Evolutionary conservation across 331 rosid genomes (phyloP), one percentile per base, ranked within the genome.

Genomic region (Quercus tomentella): DNA sequence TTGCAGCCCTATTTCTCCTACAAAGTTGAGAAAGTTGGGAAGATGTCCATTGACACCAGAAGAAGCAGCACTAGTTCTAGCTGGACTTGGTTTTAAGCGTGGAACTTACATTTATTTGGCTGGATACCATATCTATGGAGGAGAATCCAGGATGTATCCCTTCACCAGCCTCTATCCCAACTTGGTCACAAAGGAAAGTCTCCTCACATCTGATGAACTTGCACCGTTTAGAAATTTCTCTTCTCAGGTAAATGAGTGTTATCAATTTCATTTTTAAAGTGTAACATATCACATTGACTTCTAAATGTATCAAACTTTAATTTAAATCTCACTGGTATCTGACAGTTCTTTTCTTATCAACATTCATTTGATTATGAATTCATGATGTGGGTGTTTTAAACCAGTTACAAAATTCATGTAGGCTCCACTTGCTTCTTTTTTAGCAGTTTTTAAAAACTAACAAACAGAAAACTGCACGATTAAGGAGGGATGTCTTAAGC

Each of bases 31-130:
- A 81, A 84, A 82, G 84, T 68, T 81, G 78, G 99, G 99, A 37
- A 91, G 89, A 87, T 95, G 99, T 51, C 99, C 98, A 20, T 88
- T 93, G 91, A 88, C 98, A 52, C 99, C 98, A 33, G 99, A 95
- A 90, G 99, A 95, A 90, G 94, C 98, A 68, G 98, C 87, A 61
- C 93, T 95, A 52, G 98, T 91, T 80, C 94, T 95, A 80, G 96
- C 99, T 31, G 94, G 90, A 45, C 68, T 93, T 60, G 97, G 98
- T 73, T 93, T 88, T 79, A 89, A 91, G 85, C 77, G 82, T 8
- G 83, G 79, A 75, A 93, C 97, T 65, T 88, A 89, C 63, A 90
- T 95, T 45, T 95, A 95, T 85, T 76, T 95, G 85, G 99, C 99
- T 52, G 96, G 99, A 55, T 91, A 94, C 74, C 94, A 91, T 0